Conservation (phyloP, 441 rosid species). For the Codiaeum variegatum region DNA sequence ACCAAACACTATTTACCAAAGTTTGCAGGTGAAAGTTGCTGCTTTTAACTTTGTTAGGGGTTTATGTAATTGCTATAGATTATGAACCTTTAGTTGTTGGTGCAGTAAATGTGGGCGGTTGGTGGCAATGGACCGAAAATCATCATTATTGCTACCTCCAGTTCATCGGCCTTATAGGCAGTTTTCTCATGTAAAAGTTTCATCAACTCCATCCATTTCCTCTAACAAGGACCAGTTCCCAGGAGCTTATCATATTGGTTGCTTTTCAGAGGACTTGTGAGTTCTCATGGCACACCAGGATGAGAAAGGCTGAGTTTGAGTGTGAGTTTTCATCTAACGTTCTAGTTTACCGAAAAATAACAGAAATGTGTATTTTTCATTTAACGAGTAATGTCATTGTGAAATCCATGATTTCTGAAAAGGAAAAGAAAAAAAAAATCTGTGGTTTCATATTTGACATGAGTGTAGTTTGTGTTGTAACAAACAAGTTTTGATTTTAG, state of each 20-base stretch:
- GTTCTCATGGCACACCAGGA: neutral
- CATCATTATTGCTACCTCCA: slow-evolving; percentile 65
- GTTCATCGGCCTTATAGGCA: slow-evolving; percentile 52
- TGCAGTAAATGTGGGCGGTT: slow-evolving; percentile 73
- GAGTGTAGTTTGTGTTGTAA: neutral
- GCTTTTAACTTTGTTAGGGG: slow-evolving; percentile 5
- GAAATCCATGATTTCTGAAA: neutral
- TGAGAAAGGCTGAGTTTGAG: neutral
- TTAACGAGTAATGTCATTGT: neutral
- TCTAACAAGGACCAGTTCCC: slow-evolving; percentile 38
- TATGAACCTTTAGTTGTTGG: slow-evolving; percentile 1
- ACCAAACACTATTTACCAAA: slow-evolving; percentile 62
- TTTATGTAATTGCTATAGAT: neutral
- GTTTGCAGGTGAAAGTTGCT: slow-evolving; percentile 51
- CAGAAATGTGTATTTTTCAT: neutral
- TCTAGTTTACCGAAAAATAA: neutral
- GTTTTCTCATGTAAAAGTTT: slow-evolving; percentile 29
- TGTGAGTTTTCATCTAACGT: neutral
- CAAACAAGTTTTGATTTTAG: no score
- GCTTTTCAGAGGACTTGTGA: slow-evolving; percentile 49
- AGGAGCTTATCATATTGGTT: slow-evolving; percentile 62
- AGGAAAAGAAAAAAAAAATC: neutral
- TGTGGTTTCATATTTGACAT: neutral
- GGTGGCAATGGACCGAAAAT: slow-evolving; percentile 65
- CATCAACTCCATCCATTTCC: slow-evolving; percentile 24